A percentile compares a stretch with the other conserved stretches of the same genome.
Evolutionary conservation across 2,329 filamentous ascomycete genomes (phyloP).

Genomic region (Cordyceps cicadae): DNA sequence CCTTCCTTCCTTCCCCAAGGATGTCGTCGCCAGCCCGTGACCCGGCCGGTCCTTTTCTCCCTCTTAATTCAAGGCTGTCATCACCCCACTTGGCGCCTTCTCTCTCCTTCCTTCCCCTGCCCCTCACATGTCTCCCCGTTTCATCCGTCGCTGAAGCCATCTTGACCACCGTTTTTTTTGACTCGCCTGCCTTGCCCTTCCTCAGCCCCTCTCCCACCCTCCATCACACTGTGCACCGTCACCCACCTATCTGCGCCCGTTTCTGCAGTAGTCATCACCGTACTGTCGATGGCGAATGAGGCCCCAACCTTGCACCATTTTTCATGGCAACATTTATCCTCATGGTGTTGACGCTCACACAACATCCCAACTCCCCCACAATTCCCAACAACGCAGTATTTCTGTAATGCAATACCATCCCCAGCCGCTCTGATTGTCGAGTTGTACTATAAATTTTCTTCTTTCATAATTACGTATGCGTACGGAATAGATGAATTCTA

Average conservation of each 20-base stretch:
- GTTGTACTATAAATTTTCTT: neutral
- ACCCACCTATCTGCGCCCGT: constrained; percentile 1
- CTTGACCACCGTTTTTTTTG: neutral
- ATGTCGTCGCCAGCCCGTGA: constrained; percentile 9
- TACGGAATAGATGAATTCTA: too few relatives aligned
- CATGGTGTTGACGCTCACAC: constrained; percentile 8
- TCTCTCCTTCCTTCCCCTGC: neutral
- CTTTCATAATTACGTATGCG: neutral
- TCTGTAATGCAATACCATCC: neutral
- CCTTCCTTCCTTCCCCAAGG: neutral
- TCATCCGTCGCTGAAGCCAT: constrained; percentile 1
- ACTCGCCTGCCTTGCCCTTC: neutral
- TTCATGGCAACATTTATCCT: constrained; percentile 2
- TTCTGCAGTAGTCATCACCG: neutral
- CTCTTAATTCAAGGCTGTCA: neutral
- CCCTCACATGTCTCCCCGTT: neutral
- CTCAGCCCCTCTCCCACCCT: constrained; percentile 12
- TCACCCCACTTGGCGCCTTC: neutral
- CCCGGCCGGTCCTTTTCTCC: neutral
- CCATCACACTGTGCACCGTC: constrained; percentile 11
- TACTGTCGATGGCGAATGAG: neutral
- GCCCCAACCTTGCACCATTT: constrained; percentile 11
- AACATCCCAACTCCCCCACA: neutral
- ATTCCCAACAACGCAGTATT: neutral
- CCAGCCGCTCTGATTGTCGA: neutral